Conservation (phyloP, 176 grass and related monocot species). For the Guadua angustifolia region DNA sequence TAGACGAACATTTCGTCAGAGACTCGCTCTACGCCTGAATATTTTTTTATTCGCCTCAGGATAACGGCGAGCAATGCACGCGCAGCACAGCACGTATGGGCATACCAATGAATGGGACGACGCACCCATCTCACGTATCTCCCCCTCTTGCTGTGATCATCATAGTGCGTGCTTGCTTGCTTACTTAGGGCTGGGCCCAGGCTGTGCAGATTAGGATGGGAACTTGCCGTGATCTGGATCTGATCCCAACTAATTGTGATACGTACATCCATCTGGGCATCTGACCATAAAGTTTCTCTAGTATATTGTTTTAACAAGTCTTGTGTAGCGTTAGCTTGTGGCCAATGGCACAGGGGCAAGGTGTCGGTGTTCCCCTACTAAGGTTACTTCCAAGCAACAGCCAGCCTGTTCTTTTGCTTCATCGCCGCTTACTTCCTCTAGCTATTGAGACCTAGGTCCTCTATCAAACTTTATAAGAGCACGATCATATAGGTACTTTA, state of each 20-base stretch:
- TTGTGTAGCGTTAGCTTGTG: neutral
- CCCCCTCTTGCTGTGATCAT: neutral
- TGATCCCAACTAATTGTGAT: conserved; percentile 21
- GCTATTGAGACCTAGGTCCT: neutral
- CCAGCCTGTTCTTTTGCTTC: conserved; percentile 36
- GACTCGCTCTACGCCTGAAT: neutral
- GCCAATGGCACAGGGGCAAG: conserved; percentile 15
- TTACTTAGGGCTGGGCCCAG: conserved; percentile 33
- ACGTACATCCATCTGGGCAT: conserved; percentile 35
- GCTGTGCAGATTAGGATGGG: neutral
- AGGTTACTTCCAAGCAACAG: conserved; percentile 62
- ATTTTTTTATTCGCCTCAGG: neutral
- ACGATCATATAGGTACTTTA: no score
- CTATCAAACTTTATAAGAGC: no score
- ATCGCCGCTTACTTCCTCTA: neutral
- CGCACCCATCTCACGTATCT: neutral
- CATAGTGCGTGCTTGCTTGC: neutral
- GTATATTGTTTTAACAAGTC: neutral
- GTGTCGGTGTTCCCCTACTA: conserved; percentile 50
- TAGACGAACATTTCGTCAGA: no score
- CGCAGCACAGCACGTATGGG: neutral
- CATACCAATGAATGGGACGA: conserved; percentile 9
- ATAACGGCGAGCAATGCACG: conserved; percentile 12
- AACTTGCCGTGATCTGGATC: conserved; percentile 39
- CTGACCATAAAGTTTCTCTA: conserved; percentile 7